phyloP scores from a whole-genome alignment of 345 rosid genomes.

The Aquilaria sinensis region DNA sequence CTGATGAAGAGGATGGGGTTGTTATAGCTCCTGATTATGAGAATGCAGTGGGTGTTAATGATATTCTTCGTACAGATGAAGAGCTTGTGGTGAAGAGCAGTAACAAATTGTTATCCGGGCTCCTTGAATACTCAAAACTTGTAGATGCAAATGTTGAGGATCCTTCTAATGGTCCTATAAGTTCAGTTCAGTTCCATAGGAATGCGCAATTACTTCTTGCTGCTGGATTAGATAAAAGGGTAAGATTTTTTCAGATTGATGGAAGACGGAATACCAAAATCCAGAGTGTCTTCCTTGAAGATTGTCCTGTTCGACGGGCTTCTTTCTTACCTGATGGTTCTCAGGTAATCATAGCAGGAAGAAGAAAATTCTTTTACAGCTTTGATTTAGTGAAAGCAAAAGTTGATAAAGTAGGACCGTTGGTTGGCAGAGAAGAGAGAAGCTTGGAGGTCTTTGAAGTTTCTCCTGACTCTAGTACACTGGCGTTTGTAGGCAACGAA shows the following conservation, averaged over 20 bases:
- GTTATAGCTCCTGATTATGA: slow-evolving; percentile 25
- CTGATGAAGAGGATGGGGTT: slow-evolving; percentile 40
- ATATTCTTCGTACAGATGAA: slow-evolving; percentile 63
- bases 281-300: slow-evolving; percentile 82
- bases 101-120: slow-evolving; percentile 53
- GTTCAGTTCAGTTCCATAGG: slow-evolving; percentile 81
- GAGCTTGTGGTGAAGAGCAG: slow-evolving; percentile 71
- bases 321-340: slow-evolving; percentile 84
- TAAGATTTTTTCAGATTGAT: slow-evolving; percentile 86
- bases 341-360: slow-evolving; percentile 83
- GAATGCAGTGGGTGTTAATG: slow-evolving; percentile 37
- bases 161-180: slow-evolving; percentile 61
- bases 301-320: slow-evolving; percentile 77
- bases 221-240: slow-evolving; percentile 66
- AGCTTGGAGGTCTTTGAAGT: slow-evolving; percentile 90
- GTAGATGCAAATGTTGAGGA: slow-evolving; percentile 85
- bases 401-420: slow-evolving; percentile 77
- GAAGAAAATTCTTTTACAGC: slow-evolving; percentile 87
- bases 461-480: slow-evolving; percentile 68
- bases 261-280: slow-evolving; percentile 87
- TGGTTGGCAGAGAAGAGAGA: slow-evolving; percentile 94
- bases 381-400: slow-evolving; percentile 79
- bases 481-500: slow-evolving; percentile 86
- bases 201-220: slow-evolving; percentile 83
- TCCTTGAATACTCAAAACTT: slow-evolving; percentile 74